phyloP scores from a whole-genome alignment of 2,329 filamentous ascomycete genomes.

The Diaporthe ampelina region DNA sequence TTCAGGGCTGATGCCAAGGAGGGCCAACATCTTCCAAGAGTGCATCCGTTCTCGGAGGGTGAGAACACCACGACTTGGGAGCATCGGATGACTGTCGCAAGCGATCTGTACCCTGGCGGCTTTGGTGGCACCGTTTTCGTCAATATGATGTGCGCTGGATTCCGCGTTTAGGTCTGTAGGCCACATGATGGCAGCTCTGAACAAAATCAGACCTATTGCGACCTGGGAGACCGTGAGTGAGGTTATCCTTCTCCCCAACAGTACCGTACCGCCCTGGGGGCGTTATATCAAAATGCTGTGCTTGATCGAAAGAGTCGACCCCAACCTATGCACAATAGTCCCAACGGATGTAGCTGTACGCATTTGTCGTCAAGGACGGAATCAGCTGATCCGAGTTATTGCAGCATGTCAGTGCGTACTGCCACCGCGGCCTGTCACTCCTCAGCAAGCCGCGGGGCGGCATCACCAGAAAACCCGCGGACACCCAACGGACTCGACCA shows the following conservation, averaged over 20 bases:
- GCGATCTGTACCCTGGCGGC: neutral
- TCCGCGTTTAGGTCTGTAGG: neutral
- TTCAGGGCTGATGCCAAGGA: neutral
- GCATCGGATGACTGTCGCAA: neutral
- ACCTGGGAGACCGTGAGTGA: too few relatives aligned
- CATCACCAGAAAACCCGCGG: neutral
- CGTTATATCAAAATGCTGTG: too few relatives aligned
- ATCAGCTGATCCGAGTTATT: neutral
- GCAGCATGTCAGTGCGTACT: neutral
- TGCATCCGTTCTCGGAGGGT: neutral
- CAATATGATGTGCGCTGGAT: neutral
- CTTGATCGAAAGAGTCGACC: too few relatives aligned
- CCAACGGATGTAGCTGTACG: neutral
- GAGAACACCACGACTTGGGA: neutral
- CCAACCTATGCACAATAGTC: neutral
- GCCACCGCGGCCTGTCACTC: neutral
- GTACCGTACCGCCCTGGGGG: too few relatives aligned
- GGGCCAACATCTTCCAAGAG: neutral
- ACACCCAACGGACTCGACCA: constrained; percentile 1
- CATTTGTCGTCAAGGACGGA: neutral
- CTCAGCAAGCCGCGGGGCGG: neutral
- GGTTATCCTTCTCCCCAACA: too few relatives aligned
- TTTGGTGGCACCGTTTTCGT: neutral
- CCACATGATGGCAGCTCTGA: neutral
- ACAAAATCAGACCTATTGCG: neutral